Conservation (phyloP, 306 rosid genomes). For the Vicia faba region DNA sequence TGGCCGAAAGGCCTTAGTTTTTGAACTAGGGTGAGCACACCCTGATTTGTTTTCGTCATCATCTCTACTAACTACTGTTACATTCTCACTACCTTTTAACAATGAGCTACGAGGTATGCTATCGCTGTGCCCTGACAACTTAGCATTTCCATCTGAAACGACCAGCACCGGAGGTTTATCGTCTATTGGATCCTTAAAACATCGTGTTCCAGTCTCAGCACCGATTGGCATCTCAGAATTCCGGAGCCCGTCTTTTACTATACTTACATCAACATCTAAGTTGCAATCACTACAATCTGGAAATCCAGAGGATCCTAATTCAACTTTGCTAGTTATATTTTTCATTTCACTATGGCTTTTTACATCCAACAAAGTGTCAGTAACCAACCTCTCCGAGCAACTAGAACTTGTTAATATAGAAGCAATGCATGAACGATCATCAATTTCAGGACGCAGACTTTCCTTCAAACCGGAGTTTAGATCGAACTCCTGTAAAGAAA, state of each 20-base stretch:
- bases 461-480: conserved; percentile 47
- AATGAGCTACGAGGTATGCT: conserved; percentile 47
- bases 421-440: conserved; percentile 48
- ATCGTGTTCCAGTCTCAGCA: conserved; percentile 40
- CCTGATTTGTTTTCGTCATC: conserved; percentile 88
- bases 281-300: conserved; percentile 53
- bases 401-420: conserved; percentile 56
- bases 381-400: conserved; percentile 49
- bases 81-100: conserved; percentile 58
- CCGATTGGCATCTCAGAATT: conserved; percentile 46
- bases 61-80: conserved; percentile 84
- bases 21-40: conserved; percentile 63
- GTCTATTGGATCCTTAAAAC: conserved; percentile 48
- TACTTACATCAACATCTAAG: conserved; percentile 50
- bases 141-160: conserved; percentile 55
- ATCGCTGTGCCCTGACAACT: conserved; percentile 53
- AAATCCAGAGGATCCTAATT: conserved; percentile 47
- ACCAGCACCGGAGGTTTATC: conserved; percentile 50
- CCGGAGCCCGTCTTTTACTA: conserved; percentile 46
- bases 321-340: conserved; percentile 47
- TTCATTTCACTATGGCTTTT: conserved; percentile 48
- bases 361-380: conserved; percentile 47
- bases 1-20: conserved; percentile 58
- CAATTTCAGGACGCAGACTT: conserved; percentile 46
- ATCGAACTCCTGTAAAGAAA: conserved; percentile 37